Evolutionary conservation across 2,329 filamentous ascomycete genomes (phyloP), one percentile per base, ranked within the genome.

Genomic region (Pseudocercospora vitis): DNA sequence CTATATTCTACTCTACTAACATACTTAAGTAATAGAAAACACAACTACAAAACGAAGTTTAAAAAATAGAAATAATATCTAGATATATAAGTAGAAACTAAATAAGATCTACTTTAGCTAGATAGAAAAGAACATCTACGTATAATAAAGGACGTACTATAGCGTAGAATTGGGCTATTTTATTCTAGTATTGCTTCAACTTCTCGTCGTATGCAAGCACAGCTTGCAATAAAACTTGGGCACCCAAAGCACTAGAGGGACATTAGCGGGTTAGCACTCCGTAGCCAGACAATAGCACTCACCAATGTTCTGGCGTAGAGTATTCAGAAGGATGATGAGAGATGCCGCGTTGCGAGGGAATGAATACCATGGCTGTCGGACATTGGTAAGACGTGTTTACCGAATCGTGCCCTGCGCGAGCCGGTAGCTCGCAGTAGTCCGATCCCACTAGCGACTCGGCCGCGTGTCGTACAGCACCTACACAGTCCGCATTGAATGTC

Each of bases 341-440:
- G 7, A 68, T 55, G 3, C 68, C 68, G 37, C 65, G 64, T 44
- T 56, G 60, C 12, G 57, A 63, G 4, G 59, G 53, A 1, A 63
- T 64, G 33, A 70, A 70, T 3, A 70, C 62, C 66, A 69, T 69
- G 8, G 61, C 65, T 1, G 66, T 68, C n/a, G 68, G 65, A 12
- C 58, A 58, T 40, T 58, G 51, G 14, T 56, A 56, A 12, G 51
- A 54, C 3, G 67, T 69, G 50, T 66, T 68, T 3, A 66, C 64
- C 8, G 55, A 61, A 50, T 69, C 65, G 46, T 70, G 65, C 3
- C 64, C 63, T 7, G 62, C 65, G 7, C 51, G 59, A 29, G 29
- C 28, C 29, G 28, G 44, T 1, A 53, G 33, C 23, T 53, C 44
- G 33, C n/a, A 37, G 46, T 50, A 55, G 50, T n/a, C 33, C 58